Conservation (phyloP, 441 rosid species). For the Corymbia calophylla region DNA sequence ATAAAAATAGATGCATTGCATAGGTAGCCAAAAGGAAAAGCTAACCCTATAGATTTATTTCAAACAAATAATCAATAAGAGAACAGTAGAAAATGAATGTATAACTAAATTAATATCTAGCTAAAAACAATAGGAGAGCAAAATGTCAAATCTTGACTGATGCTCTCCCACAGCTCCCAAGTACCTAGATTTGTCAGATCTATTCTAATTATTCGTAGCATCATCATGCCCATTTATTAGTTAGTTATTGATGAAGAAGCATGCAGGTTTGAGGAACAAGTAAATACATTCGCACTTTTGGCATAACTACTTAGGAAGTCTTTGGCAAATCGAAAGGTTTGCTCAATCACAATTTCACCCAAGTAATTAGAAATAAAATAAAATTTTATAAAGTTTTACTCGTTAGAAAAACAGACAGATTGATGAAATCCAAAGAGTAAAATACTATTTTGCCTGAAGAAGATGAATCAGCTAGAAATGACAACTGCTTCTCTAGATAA, state of each 20-base stretch:
- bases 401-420: background rate
- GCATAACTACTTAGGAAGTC: background rate
- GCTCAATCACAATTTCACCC: background rate
- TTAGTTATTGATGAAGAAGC: background rate
- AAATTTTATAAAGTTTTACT: background rate
- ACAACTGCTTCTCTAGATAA: slow-evolving; percentile 24
- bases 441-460: slow-evolving; percentile 31
- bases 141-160: background rate
- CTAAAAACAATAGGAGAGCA: background rate
- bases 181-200: background rate
- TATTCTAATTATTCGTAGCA: background rate
- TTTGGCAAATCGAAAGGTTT: background rate
- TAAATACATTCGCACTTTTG: background rate
- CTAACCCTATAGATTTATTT: background rate
- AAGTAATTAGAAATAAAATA: background rate
- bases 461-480: slow-evolving; percentile 25
- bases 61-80: background rate
- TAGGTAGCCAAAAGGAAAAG: background rate
- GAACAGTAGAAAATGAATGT: background rate
- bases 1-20: background rate
- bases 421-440: background rate
- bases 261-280: background rate
- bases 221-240: background rate
- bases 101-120: background rate
- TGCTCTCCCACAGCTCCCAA: background rate